Evolutionary conservation across 495 filamentous ascomycete species (phyloP), one percentile per base, ranked within the genome.

Genomic region (Xylaria venustula): DNA sequence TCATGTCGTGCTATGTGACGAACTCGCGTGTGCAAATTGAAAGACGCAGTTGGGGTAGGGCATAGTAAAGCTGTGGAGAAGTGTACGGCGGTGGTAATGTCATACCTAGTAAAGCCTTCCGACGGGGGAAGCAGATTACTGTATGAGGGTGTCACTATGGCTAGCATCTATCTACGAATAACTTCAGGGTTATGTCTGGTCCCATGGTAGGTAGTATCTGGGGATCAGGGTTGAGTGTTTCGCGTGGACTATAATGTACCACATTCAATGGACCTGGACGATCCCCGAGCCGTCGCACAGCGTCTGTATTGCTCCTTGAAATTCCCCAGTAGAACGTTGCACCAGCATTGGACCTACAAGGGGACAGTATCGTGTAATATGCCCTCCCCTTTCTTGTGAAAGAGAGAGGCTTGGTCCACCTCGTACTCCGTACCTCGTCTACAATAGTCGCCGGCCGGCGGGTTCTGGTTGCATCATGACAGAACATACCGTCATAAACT

Each of bases 161-260:
- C 45, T 44, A 46, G 56, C 25, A 22, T 51, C 36, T 34, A 28
- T 44, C 9, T 45, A 40, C 44, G 45, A 57, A 34, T 28, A 28
- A 17, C 41, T 36, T 48, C 23, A 20, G 55, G 30, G 45, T 47
- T 41, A 23, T 25, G 54, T 50, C 58, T 56, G 37, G 32, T 50
- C 55, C 56, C 59, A 58, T 17, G 47, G 44, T 54, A 32, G 52
- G 44, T 54, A 32, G 52, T 51, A 61, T 52, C 47, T 65, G 61
- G 50, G 63, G 55, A 51, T 56, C 58, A 66, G 63, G 63, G 63
- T 37, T 46, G 25, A 58, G 45, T 30, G 55, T 49, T 49, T 48
- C 22, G 34, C 8, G 15, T 49, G 30, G 44, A 15, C 32, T 22
- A 45, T 4, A 47, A 46, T 55, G 53, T 55, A 25, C 40, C 53